Evolutionary conservation across 441 rosid species (phyloP).

Genomic region (Croton setiger): DNA sequence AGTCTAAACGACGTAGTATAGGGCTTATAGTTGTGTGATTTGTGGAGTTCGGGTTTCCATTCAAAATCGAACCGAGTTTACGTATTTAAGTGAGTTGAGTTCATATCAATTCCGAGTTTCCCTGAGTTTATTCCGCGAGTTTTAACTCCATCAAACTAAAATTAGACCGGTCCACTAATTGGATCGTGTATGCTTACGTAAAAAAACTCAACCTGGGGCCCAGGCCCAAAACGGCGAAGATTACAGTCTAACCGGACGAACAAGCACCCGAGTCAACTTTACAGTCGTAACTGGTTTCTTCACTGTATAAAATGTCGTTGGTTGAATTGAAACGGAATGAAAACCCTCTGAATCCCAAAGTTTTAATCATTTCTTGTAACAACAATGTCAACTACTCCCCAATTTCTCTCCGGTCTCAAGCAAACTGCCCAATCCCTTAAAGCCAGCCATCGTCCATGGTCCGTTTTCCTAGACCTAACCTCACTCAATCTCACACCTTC

Average conservation of each 20-base stretch:
- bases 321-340: background rate
- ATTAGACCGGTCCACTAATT: too few relatives aligned
- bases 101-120: too few relatives aligned
- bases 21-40: too few relatives aligned
- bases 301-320: background rate
- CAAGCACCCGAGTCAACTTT: background rate
- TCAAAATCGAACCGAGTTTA: too few relatives aligned
- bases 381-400: conserved; percentile 2
- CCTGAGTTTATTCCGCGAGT: too few relatives aligned
- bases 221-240: too few relatives aligned
- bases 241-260: background rate
- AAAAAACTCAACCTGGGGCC: too few relatives aligned
- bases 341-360: background rate
- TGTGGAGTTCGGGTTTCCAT: too few relatives aligned
- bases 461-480: conserved; percentile 49
- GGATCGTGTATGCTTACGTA: too few relatives aligned
- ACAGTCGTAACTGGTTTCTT: background rate
- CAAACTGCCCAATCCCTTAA: conserved; percentile 42
- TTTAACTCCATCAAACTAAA: too few relatives aligned
- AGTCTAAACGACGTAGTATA: too few relatives aligned
- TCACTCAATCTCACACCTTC: conserved; percentile 51
- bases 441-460: conserved; percentile 52
- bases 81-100: too few relatives aligned
- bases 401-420: conserved; percentile 40
- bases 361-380: background rate